These are phyloP conservation scores for Vitis hybrid DNA, from an alignment of 177 flowering plant species.

Conservation along the genomic window DNA sequence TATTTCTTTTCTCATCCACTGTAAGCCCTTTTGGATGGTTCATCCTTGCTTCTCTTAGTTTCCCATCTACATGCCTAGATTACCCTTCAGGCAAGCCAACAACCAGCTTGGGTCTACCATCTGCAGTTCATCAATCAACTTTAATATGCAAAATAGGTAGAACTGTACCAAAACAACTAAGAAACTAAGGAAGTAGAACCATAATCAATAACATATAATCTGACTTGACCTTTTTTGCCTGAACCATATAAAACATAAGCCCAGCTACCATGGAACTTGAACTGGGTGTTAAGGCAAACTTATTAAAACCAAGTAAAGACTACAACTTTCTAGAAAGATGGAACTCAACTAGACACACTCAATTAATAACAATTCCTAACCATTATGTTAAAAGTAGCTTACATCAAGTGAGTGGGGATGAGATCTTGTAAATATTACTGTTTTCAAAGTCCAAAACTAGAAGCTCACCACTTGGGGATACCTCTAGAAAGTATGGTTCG, in stretches of 20 bases:
- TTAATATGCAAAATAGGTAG: background rate
- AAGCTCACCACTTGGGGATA: conserved; percentile 41
- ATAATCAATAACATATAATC: too few species aligned
- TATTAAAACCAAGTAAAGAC: background rate
- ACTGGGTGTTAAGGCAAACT: too few species aligned
- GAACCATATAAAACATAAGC: background rate
- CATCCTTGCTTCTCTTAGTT: too few species aligned
- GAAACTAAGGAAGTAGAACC: too few species aligned
- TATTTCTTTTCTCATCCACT: too few species aligned
- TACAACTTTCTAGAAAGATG: conserved; percentile 17
- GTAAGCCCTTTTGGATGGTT: too few species aligned
- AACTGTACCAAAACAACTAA: background rate
- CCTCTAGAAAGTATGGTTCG: conserved; percentile 35
- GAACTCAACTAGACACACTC: conserved; percentile 1
- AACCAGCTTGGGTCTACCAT: conserved; percentile 61
- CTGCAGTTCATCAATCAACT: conserved; percentile 29
- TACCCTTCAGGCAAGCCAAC: conserved; percentile 39
- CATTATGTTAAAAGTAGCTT: conserved; percentile 9
- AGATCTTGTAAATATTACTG: conserved; percentile 43
- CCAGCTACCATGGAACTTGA: background rate
- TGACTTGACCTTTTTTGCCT: too few species aligned
- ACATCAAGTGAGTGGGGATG: conserved; percentile 37
- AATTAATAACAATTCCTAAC: too few species aligned
- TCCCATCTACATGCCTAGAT: too few species aligned
- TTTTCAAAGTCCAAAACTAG: conserved; percentile 41